Percentiles rank a stretch among this genome's conserved stretches.
These are phyloP conservation scores for Bothriochloa decipiens DNA, from an alignment of 176 grass and related monocot species.

Conservation along the genomic window DNA sequence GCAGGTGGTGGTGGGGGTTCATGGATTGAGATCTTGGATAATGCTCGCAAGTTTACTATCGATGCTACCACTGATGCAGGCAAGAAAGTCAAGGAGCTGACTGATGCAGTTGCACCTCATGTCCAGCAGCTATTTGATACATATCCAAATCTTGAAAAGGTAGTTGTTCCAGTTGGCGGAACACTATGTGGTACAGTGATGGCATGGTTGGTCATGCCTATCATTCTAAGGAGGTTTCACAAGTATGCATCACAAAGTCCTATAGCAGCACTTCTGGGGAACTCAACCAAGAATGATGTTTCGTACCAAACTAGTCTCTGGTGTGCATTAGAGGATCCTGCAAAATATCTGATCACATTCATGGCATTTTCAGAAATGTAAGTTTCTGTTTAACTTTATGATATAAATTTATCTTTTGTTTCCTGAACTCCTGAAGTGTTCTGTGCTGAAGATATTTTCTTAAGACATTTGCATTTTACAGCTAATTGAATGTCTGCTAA, in stretches of 20 bases:
- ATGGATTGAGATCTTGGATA: conserved; percentile 65
- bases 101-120: conserved; percentile 61
- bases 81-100: conserved; percentile 74
- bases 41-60: conserved; percentile 51
- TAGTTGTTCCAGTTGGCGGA: conserved; percentile 73
- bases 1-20: conserved; percentile 12
- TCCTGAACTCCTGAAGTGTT: background rate
- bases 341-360: conserved; percentile 96
- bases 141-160: conserved; percentile 81
- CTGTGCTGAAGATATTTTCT: conserved; percentile 12
- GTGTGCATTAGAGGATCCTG: conserved; percentile 88
- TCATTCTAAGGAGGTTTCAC: conserved; percentile 77
- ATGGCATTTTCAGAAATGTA: conserved; percentile 96
- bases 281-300: conserved; percentile 50
- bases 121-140: conserved; percentile 68
- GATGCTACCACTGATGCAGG: conserved; percentile 58
- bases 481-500: conserved; percentile 22
- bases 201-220: conserved; percentile 94
- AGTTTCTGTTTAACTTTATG: conserved; percentile 36
- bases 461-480: background rate
- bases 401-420: background rate
- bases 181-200: conserved; percentile 68
- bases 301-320: conserved; percentile 85
- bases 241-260: conserved; percentile 70
- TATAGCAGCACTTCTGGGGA: conserved; percentile 62